phyloP scores from a whole-genome alignment of 441 rosid genomes.

The Mallotus japonicus region DNA sequence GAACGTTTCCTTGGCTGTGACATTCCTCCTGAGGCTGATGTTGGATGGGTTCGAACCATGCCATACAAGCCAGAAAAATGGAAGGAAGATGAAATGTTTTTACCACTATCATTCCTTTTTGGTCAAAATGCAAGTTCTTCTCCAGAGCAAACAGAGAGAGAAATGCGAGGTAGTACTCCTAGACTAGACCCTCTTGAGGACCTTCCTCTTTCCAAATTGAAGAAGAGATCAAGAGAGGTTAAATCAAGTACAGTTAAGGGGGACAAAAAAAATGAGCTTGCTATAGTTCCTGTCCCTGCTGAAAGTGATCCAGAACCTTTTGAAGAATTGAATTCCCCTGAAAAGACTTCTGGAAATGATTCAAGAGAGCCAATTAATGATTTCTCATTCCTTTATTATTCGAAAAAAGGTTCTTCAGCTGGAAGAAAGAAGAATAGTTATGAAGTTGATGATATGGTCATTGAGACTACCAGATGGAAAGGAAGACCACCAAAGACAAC shows the following conservation, averaged over 20 bases:
- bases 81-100: constrained; percentile 45
- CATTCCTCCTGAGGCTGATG: constrained; percentile 33
- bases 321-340: constrained; percentile 36
- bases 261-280: constrained; percentile 37
- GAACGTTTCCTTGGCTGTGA: constrained; percentile 66
- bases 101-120: constrained; percentile 51
- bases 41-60: constrained; percentile 43
- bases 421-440: constrained; percentile 29
- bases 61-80: constrained; percentile 39
- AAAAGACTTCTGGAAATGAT: constrained; percentile 21
- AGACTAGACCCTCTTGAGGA: constrained; percentile 19
- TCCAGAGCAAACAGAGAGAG: constrained; percentile 21
- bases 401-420: neutral
- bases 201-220: constrained; percentile 22
- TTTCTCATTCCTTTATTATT: constrained; percentile 30
- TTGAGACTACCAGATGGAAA: constrained; percentile 40
- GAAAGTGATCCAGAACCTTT: constrained; percentile 32
- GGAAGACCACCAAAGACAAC: constrained; percentile 37
- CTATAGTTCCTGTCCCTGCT: constrained; percentile 49
- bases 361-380: constrained; percentile 17
- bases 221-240: constrained; percentile 22
- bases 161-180: constrained; percentile 17
- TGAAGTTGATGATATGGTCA: constrained; percentile 49
- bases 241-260: constrained; percentile 18
- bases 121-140: constrained; percentile 24